Evolutionary conservation across 768 basidiomycete genomes (phyloP), one percentile per base, ranked within the genome.

Genomic region (Rhodotorula taiwanensis): DNA sequence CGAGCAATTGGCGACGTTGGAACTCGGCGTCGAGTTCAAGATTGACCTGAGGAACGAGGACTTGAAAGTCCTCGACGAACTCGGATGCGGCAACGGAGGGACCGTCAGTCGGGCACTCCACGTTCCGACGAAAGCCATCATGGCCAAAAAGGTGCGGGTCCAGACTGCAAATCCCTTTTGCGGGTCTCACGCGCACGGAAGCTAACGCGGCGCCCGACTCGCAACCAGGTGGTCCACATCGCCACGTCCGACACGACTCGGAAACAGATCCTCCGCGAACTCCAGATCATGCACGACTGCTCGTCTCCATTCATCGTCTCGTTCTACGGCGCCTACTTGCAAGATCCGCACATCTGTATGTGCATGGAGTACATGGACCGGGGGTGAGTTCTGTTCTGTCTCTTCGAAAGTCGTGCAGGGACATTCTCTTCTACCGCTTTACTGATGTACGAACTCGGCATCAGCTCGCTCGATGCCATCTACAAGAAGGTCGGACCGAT

Each of bases 331-430:
- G 95, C 95, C 55, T 99, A 91, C 78, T 80, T 98, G 36, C 85
- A 88, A 5, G 95, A 99, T 76, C 94, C 94, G 18, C 97, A 98
- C 73, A 94, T 99, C 74, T 95, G 95, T 76, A 94, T 73, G 71
- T 98, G 92, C 78, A 97, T 99, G 86, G 95, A 99, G 75, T 88
- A 77, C 76, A 87, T 87, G 88, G 87, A 94, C 81, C 92, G 89
- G 76, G 88, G 90, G 65, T 91, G 86, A 50, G 65, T 34, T n/a
- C n/a, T n/a, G n/a, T n/a, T n/a, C n/a, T n/a, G n/a, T n/a, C 13
- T 33, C 5, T 16, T 23, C 27, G 4, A 6, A n/a, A 5, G 28
- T 13, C 3, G 11, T 52, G 36, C n/a, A n/a, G 23, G 13, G 23
- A 20, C 11, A 4, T 8, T 18, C n/a, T n/a, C 31, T 13, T 13